A percentile compares a stretch with the other conserved stretches of the same genome.
phyloP scores from a whole-genome alignment of 305 asterid species.

The Fraxinus angustifolia region DNA sequence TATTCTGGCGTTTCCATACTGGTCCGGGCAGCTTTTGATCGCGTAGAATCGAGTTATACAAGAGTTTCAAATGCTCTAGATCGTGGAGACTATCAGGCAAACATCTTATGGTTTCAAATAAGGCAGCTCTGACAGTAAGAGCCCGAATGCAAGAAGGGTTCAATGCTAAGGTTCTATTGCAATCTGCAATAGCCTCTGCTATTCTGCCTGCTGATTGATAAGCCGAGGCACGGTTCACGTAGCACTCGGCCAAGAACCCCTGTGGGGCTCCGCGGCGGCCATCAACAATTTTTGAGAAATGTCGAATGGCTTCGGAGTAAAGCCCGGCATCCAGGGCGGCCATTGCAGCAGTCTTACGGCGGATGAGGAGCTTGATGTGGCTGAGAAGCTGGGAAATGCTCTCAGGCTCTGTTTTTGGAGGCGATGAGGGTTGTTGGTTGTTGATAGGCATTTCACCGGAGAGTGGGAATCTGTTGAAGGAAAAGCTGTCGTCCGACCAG shows the following conservation, averaged over 20 bases:
- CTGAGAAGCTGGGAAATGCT: constrained; percentile 65
- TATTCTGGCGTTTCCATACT: constrained; percentile 65
- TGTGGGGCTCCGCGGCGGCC: constrained; percentile 89
- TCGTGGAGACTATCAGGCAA: constrained; percentile 84
- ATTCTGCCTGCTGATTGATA: constrained; percentile 66
- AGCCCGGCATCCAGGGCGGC: constrained; percentile 54
- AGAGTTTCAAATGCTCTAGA: constrained; percentile 33
- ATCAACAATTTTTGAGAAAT: constrained; percentile 81
- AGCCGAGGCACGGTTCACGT: constrained; percentile 66
- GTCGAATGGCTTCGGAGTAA: constrained; percentile 59
- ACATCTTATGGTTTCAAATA: constrained; percentile 70
- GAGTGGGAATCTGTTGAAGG: constrained; percentile 50
- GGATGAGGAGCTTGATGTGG: constrained; percentile 76
- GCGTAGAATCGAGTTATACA: constrained; percentile 69
- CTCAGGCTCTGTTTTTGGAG: constrained; percentile 60
- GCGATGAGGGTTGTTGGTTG: constrained; percentile 39
- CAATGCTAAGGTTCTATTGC: constrained; percentile 47
- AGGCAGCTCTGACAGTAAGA: constrained; percentile 56
- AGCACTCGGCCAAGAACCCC: constrained; percentile 41
- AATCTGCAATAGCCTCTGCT: constrained; percentile 61
- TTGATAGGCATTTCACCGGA: constrained; percentile 33
- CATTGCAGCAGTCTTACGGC: constrained; percentile 83
- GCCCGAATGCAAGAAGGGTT: constrained; percentile 82
- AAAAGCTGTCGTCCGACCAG: constrained; percentile 76
- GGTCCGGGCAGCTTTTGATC: constrained; percentile 77